Evolutionary conservation across 2,329 filamentous ascomycete species (phyloP).

Genomic region (Penicillium sp.): DNA sequence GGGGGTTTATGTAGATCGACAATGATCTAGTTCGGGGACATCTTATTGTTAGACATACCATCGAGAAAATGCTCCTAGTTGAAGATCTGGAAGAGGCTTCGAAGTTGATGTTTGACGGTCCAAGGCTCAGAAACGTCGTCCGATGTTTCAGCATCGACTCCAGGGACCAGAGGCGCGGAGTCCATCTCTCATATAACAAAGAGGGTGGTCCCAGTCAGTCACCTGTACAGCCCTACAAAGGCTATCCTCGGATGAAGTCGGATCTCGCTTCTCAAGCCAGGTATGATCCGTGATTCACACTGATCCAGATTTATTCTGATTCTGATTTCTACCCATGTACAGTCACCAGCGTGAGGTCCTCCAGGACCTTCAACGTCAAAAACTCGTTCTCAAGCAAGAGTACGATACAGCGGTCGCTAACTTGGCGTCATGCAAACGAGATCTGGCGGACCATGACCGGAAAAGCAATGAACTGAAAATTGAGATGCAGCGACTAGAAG

Average conservation of each 20-base stretch:
- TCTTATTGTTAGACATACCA: slow-evolving; percentile 77
- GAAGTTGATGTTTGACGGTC: slow-evolving; percentile 67
- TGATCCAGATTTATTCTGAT: background rate
- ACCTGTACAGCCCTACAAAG: slow-evolving; percentile 57
- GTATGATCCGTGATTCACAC: slow-evolving; percentile 34
- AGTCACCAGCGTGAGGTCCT: slow-evolving; percentile 54
- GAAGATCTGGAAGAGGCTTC: slow-evolving; percentile 68
- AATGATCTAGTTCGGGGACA: slow-evolving; percentile 76
- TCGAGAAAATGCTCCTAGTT: slow-evolving; percentile 85
- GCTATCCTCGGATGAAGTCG: slow-evolving; percentile 74
- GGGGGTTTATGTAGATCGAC: slow-evolving; percentile 64
- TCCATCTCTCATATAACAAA: slow-evolving; percentile 59
- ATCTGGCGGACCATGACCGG: slow-evolving; percentile 55
- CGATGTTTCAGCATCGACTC: slow-evolving; percentile 68
- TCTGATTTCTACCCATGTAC: slow-evolving; percentile 10
- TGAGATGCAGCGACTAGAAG: slow-evolving; percentile 62
- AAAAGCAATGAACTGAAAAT: slow-evolving; percentile 56
- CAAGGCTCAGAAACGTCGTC: slow-evolving; percentile 69
- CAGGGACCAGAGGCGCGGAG: slow-evolving; percentile 64
- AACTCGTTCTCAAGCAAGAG: slow-evolving; percentile 56
- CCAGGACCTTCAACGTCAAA: slow-evolving; percentile 59
- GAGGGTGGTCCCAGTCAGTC: slow-evolving; percentile 55
- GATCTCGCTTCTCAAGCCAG: slow-evolving; percentile 70
- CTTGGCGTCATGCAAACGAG: slow-evolving; percentile 54
- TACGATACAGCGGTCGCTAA: slow-evolving; percentile 54